A percentile compares a stretch with the other conserved stretches of the same genome.
Evolutionary conservation across 2,329 filamentous ascomycete genomes (phyloP).

Genomic region (Hypoxylon sp.): DNA sequence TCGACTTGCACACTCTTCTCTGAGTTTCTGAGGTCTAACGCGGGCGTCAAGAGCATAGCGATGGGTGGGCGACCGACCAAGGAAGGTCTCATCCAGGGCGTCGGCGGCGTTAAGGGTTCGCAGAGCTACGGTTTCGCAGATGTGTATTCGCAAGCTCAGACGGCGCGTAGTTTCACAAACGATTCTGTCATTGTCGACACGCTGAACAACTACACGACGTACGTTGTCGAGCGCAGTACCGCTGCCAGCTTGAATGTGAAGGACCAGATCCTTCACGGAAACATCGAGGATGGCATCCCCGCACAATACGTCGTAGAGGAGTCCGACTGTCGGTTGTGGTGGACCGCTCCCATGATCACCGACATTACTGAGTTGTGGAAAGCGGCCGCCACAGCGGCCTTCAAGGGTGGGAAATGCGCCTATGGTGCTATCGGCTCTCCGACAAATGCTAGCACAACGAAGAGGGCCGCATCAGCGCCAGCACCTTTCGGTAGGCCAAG

Average conservation of each 20-base stretch:
- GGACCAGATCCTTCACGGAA: slow-evolving; percentile 55
- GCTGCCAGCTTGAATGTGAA: slow-evolving; percentile 55
- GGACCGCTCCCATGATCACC: slow-evolving; percentile 62
- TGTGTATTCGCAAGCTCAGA: slow-evolving; percentile 48
- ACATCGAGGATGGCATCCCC: slow-evolving; percentile 57
- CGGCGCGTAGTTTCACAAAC: slow-evolving; percentile 46
- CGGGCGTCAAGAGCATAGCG: slow-evolving; percentile 65
- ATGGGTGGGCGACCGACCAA: slow-evolving; percentile 62
- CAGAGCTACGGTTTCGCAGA: slow-evolving; percentile 53
- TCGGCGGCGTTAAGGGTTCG: slow-evolving; percentile 66
- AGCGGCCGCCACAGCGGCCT: slow-evolving; percentile 56
- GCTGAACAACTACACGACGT: slow-evolving; percentile 50
- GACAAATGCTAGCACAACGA: slow-evolving; percentile 29
- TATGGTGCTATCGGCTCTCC: slow-evolving; percentile 51
- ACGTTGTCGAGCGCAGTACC: slow-evolving; percentile 53
- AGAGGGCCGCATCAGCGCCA: slow-evolving; percentile 28
- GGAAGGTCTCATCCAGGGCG: slow-evolving; percentile 63
- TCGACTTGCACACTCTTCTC: slow-evolving; percentile 70
- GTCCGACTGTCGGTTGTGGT: slow-evolving; percentile 64
- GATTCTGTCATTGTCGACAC: slow-evolving; percentile 49
- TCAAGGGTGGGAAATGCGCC: slow-evolving; percentile 57
- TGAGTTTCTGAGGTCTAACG: slow-evolving; percentile 65
- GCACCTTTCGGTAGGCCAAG: slow-evolving; percentile 43
- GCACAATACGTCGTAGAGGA: slow-evolving; percentile 63
- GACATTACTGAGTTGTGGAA: slow-evolving; percentile 63